Evolutionary conservation across 2,329 filamentous ascomycete genomes (phyloP).

Genomic region (Verticillium albo-atrum): DNA sequence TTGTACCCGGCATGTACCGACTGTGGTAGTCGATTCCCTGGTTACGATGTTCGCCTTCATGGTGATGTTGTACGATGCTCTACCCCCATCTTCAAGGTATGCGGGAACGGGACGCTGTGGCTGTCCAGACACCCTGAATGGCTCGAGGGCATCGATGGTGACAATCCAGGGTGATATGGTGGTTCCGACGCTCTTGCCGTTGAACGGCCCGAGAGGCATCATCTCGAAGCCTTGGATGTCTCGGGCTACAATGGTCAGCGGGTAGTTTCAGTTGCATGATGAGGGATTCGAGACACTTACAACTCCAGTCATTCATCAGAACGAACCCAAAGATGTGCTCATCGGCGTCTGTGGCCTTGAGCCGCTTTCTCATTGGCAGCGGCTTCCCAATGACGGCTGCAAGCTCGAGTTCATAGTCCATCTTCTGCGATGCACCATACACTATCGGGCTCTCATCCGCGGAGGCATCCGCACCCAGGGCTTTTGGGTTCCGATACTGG

Average conservation of each 20-base stretch:
- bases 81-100: constrained; percentile 29
- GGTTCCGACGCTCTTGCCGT: constrained; percentile 57
- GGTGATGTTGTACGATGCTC: constrained; percentile 27
- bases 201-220: constrained; percentile 56
- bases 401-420: constrained; percentile 41
- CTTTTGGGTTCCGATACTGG: constrained; percentile 25
- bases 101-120: constrained; percentile 16
- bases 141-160: constrained; percentile 54
- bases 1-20: constrained; percentile 23
- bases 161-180: constrained; percentile 59
- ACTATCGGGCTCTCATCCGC: constrained; percentile 10
- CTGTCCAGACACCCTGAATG: constrained; percentile 43
- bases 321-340: constrained; percentile 61
- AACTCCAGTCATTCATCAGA: constrained; percentile 59
- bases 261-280: constrained; percentile 12
- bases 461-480: constrained; percentile 4
- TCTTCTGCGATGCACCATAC: constrained; percentile 22
- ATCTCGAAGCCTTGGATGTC: constrained; percentile 61
- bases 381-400: constrained; percentile 39
- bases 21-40: constrained; percentile 14
- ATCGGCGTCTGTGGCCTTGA: constrained; percentile 42
- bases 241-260: constrained; percentile 32
- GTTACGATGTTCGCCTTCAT: constrained; percentile 22
- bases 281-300: constrained; percentile 22
- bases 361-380: constrained; percentile 24